Conservation (phyloP, 1,284 basidiomycete species). For the Lentinula novae-zelandiae region DNA sequence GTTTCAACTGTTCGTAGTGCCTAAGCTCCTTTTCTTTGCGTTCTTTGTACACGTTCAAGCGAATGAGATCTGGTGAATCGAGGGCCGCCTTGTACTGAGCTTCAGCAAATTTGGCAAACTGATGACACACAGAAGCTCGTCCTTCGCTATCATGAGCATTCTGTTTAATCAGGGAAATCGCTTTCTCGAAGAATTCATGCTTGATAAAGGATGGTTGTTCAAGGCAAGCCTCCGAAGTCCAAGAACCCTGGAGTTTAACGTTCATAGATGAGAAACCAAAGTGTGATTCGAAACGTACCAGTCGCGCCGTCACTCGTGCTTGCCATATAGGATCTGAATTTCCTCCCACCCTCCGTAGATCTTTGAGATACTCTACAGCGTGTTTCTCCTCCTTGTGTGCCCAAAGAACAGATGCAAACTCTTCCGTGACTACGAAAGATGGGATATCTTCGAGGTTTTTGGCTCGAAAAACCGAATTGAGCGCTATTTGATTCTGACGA, state of each 20-base stretch:
- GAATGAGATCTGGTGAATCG: constrained; percentile 69
- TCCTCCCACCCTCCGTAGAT: constrained; percentile 26
- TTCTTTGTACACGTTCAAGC: constrained; percentile 72
- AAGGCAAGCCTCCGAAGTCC: constrained; percentile 84
- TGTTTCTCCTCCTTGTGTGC: constrained; percentile 79
- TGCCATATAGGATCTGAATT: constrained; percentile 6
- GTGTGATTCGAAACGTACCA: constrained; percentile 42
- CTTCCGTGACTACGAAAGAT: constrained; percentile 62
- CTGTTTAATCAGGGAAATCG: constrained; percentile 41
- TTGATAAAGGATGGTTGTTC: constrained; percentile 80
- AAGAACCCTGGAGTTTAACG: constrained; percentile 63
- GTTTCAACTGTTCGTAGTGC: constrained; percentile 18
- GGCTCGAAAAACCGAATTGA: constrained; percentile 82
- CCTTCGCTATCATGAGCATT: constrained; percentile 23
- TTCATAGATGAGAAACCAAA: neutral
- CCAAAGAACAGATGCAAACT: constrained; percentile 92
- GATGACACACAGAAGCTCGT: constrained; percentile 70
- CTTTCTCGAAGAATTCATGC: constrained; percentile 65
- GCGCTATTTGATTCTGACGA: constrained; percentile 73
- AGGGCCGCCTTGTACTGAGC: constrained; percentile 73
- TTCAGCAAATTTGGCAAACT: constrained; percentile 89
- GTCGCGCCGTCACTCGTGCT: constrained; percentile 53
- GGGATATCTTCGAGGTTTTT: constrained; percentile 53
- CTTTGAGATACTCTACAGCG: constrained; percentile 75
- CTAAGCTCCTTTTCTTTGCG: constrained; percentile 64